These are phyloP conservation scores for Solanum hybrid DNA, from an alignment of 305 asterid genomes.

Conservation along the genomic window DNA sequence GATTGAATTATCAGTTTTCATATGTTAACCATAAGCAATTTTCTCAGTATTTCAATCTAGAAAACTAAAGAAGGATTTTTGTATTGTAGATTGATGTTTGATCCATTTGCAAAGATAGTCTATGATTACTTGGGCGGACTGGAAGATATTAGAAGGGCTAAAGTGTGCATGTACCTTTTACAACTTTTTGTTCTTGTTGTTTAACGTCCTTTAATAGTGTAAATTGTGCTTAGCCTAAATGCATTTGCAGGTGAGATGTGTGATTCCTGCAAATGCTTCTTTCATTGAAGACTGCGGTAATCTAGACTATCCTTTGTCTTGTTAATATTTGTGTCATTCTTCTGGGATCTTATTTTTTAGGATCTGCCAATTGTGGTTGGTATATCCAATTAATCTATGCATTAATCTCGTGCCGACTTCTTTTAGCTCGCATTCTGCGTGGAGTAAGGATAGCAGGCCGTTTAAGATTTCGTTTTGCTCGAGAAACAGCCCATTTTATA, in stretches of 20 bases:
- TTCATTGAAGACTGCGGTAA: constrained; percentile 19
- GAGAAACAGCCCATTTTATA: constrained; percentile 19
- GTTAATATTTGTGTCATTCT: neutral
- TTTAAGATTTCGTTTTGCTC: constrained; percentile 17
- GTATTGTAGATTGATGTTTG: constrained; percentile 20
- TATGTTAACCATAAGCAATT: neutral
- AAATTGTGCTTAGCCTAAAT: neutral
- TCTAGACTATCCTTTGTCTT: neutral
- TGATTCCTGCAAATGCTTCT: constrained; percentile 21
- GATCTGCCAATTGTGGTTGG: neutral
- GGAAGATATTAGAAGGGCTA: constrained; percentile 28
- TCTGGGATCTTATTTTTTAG: neutral
- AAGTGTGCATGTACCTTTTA: constrained; percentile 23
- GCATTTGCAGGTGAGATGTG: constrained; percentile 17
- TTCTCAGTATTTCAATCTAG: neutral
- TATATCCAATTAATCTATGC: neutral
- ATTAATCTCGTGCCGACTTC: neutral
- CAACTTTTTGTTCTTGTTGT: neutral
- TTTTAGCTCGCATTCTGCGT: constrained; percentile 19
- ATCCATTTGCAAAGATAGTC: constrained; percentile 22
- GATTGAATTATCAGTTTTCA: neutral
- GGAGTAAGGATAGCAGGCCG: constrained; percentile 25
- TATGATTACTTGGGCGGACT: constrained; percentile 24
- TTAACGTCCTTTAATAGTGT: neutral
- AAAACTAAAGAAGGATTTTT: neutral